Percentiles rank a stretch among this genome's conserved stretches.
phyloP scores from a whole-genome alignment of 140 eudicot genomes.

The Ambrosia hybrid region DNA sequence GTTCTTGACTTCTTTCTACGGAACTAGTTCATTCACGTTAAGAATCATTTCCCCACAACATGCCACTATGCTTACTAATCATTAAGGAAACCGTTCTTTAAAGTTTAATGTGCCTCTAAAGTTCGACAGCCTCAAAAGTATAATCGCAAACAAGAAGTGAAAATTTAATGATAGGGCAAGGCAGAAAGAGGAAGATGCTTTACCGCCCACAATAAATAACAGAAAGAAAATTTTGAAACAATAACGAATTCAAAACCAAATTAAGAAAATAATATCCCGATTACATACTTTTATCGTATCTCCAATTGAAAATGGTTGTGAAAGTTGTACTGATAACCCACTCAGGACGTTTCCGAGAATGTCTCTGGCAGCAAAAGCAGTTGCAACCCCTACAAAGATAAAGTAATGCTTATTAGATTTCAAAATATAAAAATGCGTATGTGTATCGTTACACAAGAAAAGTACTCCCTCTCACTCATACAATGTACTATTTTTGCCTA shows the following conservation, averaged over 20 bases:
- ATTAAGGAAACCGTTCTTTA: no score
- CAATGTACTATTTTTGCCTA: not conserved
- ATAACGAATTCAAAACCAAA: not conserved
- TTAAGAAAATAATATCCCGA: slow-evolving; percentile 7
- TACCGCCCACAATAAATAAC: not conserved
- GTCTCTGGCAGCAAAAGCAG: slow-evolving; percentile 95
- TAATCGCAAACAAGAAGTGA: no score
- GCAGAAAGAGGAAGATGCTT: slow-evolving; percentile 11
- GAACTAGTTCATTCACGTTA: no score
- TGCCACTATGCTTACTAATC: no score
- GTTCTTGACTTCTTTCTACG: no score
- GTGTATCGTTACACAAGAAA: not conserved
- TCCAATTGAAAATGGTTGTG: slow-evolving; percentile 86
- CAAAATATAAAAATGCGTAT: not conserved
- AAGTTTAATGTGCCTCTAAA: no score
- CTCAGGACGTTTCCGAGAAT: slow-evolving; percentile 90
- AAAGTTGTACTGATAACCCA: slow-evolving; percentile 78
- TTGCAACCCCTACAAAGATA: slow-evolving; percentile 78
- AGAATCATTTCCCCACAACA: no score
- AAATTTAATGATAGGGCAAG: not conserved
- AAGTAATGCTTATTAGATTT: slow-evolving; percentile 19
- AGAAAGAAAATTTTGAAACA: not conserved
- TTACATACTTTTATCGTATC: slow-evolving; percentile 84
- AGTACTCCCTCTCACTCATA: slow-evolving; percentile 9
- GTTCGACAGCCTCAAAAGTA: no score